Conservation (phyloP, 2,329 filamentous ascomycete genomes). For the Trichoderma arundinaceum region DNA sequence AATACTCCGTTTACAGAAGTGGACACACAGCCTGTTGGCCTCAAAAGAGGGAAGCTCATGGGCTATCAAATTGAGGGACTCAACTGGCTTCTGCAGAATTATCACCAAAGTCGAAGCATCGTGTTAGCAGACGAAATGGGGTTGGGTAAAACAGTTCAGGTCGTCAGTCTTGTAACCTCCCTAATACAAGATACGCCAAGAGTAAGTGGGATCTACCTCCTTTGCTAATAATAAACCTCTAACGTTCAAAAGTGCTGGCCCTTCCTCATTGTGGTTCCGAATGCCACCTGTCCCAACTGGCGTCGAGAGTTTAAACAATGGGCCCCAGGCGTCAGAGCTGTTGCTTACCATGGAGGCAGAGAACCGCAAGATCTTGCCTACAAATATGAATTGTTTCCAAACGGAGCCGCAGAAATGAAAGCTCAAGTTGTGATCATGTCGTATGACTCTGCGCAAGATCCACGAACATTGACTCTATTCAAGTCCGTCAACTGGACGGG, state of each 20-base stretch:
- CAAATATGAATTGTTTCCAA: constrained; percentile 83
- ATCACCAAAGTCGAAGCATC: constrained; percentile 79
- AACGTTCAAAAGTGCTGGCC: constrained; percentile 71
- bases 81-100: constrained; percentile 95
- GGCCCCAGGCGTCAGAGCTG: constrained; percentile 83
- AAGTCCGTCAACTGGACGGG: constrained; percentile 79
- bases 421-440: constrained; percentile 95
- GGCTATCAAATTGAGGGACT: constrained; percentile 90
- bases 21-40: constrained; percentile 71
- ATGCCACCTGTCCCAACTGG: constrained; percentile 97
- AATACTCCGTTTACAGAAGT: constrained; percentile 70
- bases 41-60: constrained; percentile 85
- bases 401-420: constrained; percentile 68
- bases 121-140: constrained; percentile 99
- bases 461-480: constrained; percentile 69
- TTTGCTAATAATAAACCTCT: constrained; percentile 9
- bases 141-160: constrained; percentile 94
- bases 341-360: constrained; percentile 87
- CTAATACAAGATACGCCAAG: constrained; percentile 69
- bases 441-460: constrained; percentile 85
- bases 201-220: constrained; percentile 37
- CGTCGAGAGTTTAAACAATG: constrained; percentile 93
- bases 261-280: constrained; percentile 91
- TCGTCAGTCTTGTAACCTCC: constrained; percentile 80
- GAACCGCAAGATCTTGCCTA: constrained; percentile 77